Evolutionary conservation across 2,329 filamentous ascomycete genomes (phyloP), one percentile per base, ranked within the genome.

Genomic region (Myrmaecium sp.): DNA sequence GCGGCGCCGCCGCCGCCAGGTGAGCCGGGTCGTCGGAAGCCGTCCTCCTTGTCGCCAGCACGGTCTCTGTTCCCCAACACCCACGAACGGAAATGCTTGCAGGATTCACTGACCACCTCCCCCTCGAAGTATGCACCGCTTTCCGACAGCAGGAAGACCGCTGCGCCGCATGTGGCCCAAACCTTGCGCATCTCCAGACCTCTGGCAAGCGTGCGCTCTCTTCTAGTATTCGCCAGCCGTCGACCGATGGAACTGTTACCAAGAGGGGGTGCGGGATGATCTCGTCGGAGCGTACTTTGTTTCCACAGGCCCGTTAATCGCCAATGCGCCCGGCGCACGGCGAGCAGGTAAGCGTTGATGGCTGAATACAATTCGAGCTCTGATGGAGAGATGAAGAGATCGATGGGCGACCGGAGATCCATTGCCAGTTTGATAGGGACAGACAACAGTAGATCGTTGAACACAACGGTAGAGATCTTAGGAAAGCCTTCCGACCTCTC

Each of bases 131-230:
- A 95, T 3, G 72, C 72, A 37, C 86, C 78, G 9, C 81, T 75
- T 46, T 94, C 84, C 0, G 79, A 81, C 3, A 95, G 61, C 38
- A 95, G 78, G 54, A 93, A 94, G 4, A 92, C 69, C 2, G 81
- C 76, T 3, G 83, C 79, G 42, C 79, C 83, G 38, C 78, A 76
- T 0, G 81, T 91, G 0, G 83, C 86, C 89, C 89, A 98, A 1
- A 86, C 68, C 35, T 73, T 76, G 10, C 89, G 71, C 64, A 92
- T 77, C 1, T 68, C 64, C 17, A 63, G 60, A 4, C 67, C 64
- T 11, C 86, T 66, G 10, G 57, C 46, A 14, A 69, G 69, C 37
- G 73, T 68, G 26, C 78, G 66, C 37, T 67, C 55, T 15, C 82
- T 67, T 7, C 78, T 63, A 13, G 66, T 55, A 14, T 57, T 58